Percentiles rank a stretch among this genome's conserved stretches.
These are phyloP conservation scores for Cnidoscolus chayamansa DNA, from an alignment of 441 rosid genomes.

Conservation along the genomic window DNA sequence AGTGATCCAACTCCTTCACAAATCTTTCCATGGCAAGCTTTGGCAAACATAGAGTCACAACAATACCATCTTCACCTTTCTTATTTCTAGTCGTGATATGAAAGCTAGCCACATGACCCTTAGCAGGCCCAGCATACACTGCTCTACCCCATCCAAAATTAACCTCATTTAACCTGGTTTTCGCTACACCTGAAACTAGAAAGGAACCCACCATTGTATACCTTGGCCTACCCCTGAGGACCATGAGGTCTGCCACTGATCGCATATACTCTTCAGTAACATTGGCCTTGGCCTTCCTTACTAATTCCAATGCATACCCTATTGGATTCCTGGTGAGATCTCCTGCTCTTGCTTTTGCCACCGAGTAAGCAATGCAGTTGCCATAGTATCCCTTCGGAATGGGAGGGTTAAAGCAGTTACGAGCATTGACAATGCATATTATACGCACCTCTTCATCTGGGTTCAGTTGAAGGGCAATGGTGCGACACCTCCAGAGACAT, in stretches of 20 bases:
- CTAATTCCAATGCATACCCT: constrained; percentile 31
- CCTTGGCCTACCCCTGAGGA: constrained; percentile 27
- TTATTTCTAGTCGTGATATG: constrained; percentile 22
- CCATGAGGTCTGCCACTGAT: constrained; percentile 42
- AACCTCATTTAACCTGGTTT: constrained; percentile 23
- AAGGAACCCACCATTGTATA: constrained; percentile 26
- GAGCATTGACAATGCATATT: constrained; percentile 33
- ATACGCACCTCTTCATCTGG: constrained; percentile 43
- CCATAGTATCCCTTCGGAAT: constrained; percentile 47
- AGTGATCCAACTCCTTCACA: constrained; percentile 24
- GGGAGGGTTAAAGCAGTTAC: constrained; percentile 34
- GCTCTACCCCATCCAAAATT: constrained; percentile 51
- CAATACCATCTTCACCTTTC: constrained; percentile 29
- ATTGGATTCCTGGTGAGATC: constrained; percentile 25
- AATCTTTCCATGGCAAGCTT: constrained; percentile 41
- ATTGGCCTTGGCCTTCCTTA: constrained; percentile 30
- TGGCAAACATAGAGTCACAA: constrained; percentile 34
- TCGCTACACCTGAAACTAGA: constrained; percentile 29
- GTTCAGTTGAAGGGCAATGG: constrained; percentile 38
- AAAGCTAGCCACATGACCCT: constrained; percentile 34
- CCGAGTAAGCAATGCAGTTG: constrained; percentile 29
- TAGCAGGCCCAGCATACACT: constrained; percentile 32
- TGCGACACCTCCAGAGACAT: constrained; percentile 50
- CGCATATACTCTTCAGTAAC: constrained; percentile 35
- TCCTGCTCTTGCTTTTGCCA: constrained; percentile 24